Conservation (phyloP, 192 early-diverging fungal genomes). For the Linderina pennispora region DNA sequence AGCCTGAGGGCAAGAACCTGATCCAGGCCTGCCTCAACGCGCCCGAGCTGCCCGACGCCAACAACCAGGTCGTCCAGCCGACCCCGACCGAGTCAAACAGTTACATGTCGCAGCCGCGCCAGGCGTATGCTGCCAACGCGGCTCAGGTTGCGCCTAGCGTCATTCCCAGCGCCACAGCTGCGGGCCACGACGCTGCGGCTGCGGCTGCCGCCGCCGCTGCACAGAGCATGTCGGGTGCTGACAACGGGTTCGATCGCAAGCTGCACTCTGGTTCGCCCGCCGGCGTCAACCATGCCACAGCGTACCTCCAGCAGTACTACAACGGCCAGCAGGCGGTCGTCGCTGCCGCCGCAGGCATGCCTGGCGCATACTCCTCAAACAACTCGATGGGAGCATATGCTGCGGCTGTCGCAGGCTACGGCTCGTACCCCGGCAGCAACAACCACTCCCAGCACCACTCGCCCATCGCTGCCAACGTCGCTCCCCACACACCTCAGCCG, state of each 20-base stretch:
- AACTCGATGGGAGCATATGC: slow-evolving; percentile 20
- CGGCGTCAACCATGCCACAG: slow-evolving; percentile 8
- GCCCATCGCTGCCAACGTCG: slow-evolving; percentile 20
- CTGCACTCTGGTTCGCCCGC: slow-evolving; percentile 7
- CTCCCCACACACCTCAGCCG: slow-evolving; percentile 22
- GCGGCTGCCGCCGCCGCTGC: slow-evolving; percentile 17
- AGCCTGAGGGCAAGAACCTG: slow-evolving; percentile 85
- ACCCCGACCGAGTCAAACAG: slow-evolving; percentile 44
- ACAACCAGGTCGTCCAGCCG: slow-evolving; percentile 26
- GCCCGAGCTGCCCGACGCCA: slow-evolving; percentile 54
- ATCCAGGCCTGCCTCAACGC: slow-evolving; percentile 91
- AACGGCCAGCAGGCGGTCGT: slow-evolving; percentile 34
- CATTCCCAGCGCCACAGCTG: too few relatives aligned
- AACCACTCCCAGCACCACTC: slow-evolving; percentile 48
- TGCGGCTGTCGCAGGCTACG: slow-evolving; percentile 25
- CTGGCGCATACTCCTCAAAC: slow-evolving; percentile 16
- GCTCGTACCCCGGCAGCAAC: slow-evolving; percentile 38
- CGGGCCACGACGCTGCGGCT: too few relatives aligned
- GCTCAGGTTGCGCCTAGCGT: too few relatives aligned
- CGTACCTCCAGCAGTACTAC: slow-evolving; percentile 27
- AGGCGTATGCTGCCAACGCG: too few relatives aligned
- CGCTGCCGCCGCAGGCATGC: slow-evolving; percentile 14
- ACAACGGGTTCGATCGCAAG: slow-evolving; percentile 27
- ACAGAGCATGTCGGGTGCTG: not conserved
- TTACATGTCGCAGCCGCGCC: slow-evolving; percentile 46